Evolutionary conservation across 139 green algal species (phyloP), one percentile per base, ranked within the genome.

Genomic region (Micromonas pusilla): DNA sequence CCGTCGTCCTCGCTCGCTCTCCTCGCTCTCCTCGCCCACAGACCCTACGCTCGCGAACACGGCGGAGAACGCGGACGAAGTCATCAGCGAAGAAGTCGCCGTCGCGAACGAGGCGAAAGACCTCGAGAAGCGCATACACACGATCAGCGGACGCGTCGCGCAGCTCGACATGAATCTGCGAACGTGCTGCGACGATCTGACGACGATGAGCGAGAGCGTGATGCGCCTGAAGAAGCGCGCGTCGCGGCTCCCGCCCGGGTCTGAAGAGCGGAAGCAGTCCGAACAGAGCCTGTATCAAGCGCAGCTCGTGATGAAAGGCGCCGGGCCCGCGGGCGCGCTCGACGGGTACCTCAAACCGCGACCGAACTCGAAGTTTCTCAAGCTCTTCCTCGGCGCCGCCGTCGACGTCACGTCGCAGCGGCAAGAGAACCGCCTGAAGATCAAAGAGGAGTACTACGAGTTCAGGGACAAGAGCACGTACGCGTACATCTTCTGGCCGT

Each of bases 361-460:
- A 0, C 52, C 6, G 52, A 21, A 31, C 1, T 19, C 16, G 23
- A 38, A 39, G 30, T 75, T 82, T 25, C 62, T 82, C 52, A 78
- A 78, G 28, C 36, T 66, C 20, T 64, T 82, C 52, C 33, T 82
- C 32, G 78, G 78, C 1, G 25, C 9, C 45, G 66, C 52, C 52
- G 52, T 78, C 31, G 30, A 76, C 52, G n/a, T 76, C 1, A 60
- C 13, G 1, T 60, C 68, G 19, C 25, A 37, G 34, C 28, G 32
- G 34, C 38, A 75, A 34, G 81, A 89, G 54, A 78, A 88, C 65
- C 79, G 79, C 36, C 77, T 91, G 16, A 76, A 70, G 26, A 82
- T 97, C 31, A 95, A 96, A 80, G 88, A 96, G 78, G 91, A 98
- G 80, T 98, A 98, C 82, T 90, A 96, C 72, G 26, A 74, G 1